Base-by-base conservation (phyloP, 805 yeast species). In the Wickerhamiella cacticola region DNA sequence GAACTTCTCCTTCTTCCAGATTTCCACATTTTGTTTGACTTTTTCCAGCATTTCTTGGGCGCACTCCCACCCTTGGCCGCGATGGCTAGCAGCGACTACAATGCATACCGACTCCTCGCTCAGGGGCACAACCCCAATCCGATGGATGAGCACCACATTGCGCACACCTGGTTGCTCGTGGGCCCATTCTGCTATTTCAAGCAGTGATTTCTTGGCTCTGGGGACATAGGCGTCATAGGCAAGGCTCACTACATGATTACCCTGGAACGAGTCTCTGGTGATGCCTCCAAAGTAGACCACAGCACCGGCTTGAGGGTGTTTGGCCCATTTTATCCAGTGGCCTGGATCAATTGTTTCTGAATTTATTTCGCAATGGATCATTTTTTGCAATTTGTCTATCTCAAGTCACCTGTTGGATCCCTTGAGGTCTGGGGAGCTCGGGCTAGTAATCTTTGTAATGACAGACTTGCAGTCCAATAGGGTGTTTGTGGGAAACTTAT, bases 1-100 rank as follows among this genome's bases (percentile, higher is more conserved):
- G 50, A 69, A 74, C 16, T 59, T 57, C 53, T 74, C 79, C 35
- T 60, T 59, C 53, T 74, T 74, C 79, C 79, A 74, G 16, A 74
- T 71, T 54, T 74, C 79, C 3, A 64, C 71, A 2, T 55, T 54
- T 45, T 58, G 63, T 56, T 74, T 74, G 31, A 74, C 66, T 41
- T 60, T 59, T 48, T 74, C 76, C 15, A 74, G 54, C 0, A 70
- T 58, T 69, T 69, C 65, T 45, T 62, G 65, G 3, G 68, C 73
- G 15, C 73, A 68, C 13, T 60, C 54, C 74, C 75, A 74, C 0
- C 72, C 77, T 54, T 70, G 73, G 35, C 64, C 56, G 21, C 78
- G 59, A 53, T 74, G 78, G 1, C 68, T 64, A 3, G 71, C 60
- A 31, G 74, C 65, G 8, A 73, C 65, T 0, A 69, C 71, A 19